Evolutionary conservation across 2,329 filamentous ascomycete species (phyloP).

Genomic region (Pyricularia pennisetigena): DNA sequence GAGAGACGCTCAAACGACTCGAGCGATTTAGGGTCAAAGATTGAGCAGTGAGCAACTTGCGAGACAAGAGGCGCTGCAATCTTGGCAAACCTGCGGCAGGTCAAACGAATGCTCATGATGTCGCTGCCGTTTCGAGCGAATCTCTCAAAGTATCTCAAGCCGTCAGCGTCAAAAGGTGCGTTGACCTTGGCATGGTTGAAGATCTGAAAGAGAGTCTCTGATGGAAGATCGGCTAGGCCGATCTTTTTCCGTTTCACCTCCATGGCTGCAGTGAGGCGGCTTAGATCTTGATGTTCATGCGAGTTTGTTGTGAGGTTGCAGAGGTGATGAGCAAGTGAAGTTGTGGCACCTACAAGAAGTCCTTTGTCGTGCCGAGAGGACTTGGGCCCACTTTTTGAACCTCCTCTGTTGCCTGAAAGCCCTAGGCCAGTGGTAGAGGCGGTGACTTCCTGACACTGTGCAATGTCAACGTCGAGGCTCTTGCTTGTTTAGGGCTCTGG

Average conservation of each 20-base stretch:
- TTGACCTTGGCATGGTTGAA: not conserved
- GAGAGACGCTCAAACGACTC: no score
- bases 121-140: no score
- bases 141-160: not conserved
- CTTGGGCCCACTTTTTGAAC: not conserved
- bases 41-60: no score
- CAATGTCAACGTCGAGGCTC: no score
- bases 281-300: not conserved
- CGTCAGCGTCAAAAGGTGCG: not conserved
- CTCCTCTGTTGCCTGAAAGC: not conserved
- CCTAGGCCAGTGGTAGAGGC: not conserved
- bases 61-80: no score
- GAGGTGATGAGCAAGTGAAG: not conserved
- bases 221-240: not conserved
- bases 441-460: not conserved
- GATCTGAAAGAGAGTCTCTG: not conserved
- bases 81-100: no score
- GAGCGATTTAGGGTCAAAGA: no score
- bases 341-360: not conserved
- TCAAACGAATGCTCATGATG: no score
- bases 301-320: not conserved
- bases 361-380: not conserved
- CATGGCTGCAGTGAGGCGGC: not conserved
- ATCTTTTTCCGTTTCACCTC: not conserved
- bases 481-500: no score